Percentiles rank a stretch among this genome's conserved stretches.
Conservation (phyloP, 2,329 filamentous ascomycete species). For the Nemania abortiva region DNA sequence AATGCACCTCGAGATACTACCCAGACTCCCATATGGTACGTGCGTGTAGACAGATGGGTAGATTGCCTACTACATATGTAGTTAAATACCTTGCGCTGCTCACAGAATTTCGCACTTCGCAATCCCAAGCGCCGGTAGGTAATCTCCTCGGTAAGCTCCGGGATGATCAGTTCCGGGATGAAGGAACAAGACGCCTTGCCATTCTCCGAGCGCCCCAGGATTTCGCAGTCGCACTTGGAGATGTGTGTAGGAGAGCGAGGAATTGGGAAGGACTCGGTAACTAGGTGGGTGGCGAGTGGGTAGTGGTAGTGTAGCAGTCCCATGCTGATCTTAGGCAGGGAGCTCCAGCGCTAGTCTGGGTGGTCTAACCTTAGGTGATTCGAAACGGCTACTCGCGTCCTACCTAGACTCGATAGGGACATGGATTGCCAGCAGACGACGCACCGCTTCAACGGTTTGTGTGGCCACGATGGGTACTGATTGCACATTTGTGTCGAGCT, state of each 20-base stretch:
- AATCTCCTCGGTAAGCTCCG: conserved; percentile 25
- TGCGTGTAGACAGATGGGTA: neutral
- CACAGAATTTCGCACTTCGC: conserved; percentile 5
- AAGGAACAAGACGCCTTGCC: conserved; percentile 15
- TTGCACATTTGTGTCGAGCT: neutral
- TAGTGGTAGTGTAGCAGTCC: neutral
- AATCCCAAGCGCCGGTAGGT: neutral
- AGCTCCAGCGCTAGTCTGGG: conserved; percentile 6
- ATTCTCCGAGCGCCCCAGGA: neutral
- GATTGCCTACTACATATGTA: neutral
- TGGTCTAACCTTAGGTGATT: conserved; percentile 14
- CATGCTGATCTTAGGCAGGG: conserved; percentile 12
- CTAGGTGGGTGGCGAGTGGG: neutral
- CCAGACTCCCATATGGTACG: conserved; percentile 3
- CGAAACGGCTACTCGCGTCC: conserved; percentile 21
- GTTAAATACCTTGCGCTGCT: neutral
- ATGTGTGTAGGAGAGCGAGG: neutral
- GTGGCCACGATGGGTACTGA: neutral
- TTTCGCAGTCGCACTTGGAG: neutral
- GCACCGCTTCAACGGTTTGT: conserved; percentile 9
- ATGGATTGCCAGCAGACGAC: neutral
- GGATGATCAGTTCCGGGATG: neutral
- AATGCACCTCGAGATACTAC: conserved; percentile 26
- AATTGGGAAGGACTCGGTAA: neutral
- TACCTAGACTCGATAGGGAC: conserved; percentile 9